phyloP scores from a whole-genome alignment of 345 rosid species.

The Camelina hispida region DNA sequence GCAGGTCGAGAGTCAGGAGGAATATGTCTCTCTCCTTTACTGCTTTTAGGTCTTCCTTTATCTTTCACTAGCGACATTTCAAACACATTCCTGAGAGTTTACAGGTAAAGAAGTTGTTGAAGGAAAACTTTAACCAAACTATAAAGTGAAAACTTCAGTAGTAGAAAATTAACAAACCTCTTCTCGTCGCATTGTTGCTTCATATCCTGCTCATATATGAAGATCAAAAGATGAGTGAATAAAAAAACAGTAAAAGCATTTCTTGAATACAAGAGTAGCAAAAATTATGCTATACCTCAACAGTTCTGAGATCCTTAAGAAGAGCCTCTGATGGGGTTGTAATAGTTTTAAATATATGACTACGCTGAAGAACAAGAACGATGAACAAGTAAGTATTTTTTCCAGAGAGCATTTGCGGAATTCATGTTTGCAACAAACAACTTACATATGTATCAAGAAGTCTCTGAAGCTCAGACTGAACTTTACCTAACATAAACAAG shows the following conservation, averaged over 20 bases:
- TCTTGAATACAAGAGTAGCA: conserved; percentile 1
- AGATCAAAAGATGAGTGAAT: conserved; percentile 20
- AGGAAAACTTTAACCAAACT: conserved; percentile 18
- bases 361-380: conserved; percentile 63
- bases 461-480: conserved; percentile 85
- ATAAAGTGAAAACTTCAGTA: conserved; percentile 19
- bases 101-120: conserved; percentile 23
- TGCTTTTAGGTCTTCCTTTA: conserved; percentile 72
- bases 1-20: conserved; percentile 72
- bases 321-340: conserved; percentile 94
- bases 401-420: background rate
- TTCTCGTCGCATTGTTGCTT: conserved; percentile 96
- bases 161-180: conserved; percentile 56
- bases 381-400: conserved; percentile 18
- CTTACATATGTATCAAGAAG: conserved; percentile 95
- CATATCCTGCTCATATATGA: conserved; percentile 77
- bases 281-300: conserved; percentile 66
- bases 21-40: conserved; percentile 66
- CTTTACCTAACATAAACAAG: conserved; percentile 74
- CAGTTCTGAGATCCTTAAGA: conserved; percentile 88
- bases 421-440: conserved; percentile 28
- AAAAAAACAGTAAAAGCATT: conserved; percentile 8
- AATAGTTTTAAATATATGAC: conserved; percentile 76
- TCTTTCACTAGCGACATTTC: conserved; percentile 81
- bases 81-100: conserved; percentile 65